A percentile compares a stretch with the other conserved stretches of the same genome.
These are phyloP conservation scores for Podospora sp. DNA, from an alignment of 495 filamentous ascomycete species.

Conservation along the genomic window DNA sequence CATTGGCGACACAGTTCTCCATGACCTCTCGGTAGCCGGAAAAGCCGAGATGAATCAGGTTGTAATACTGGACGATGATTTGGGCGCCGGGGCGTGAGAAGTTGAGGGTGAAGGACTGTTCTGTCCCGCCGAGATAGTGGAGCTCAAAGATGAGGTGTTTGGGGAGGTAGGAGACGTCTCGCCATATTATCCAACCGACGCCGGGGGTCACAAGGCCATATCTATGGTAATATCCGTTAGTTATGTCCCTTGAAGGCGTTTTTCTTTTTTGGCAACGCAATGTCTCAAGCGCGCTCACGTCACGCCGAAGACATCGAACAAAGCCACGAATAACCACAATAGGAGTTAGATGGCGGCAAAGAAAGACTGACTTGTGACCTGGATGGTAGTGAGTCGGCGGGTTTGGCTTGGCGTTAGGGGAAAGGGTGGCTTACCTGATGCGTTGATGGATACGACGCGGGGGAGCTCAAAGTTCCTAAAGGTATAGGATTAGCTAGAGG, in stretches of 20 bases:
- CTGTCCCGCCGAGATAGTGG: slow-evolving; percentile 74
- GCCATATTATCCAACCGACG: slow-evolving; percentile 77
- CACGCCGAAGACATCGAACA: too few species aligned
- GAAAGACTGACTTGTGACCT: too few species aligned
- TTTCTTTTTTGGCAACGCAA: too few species aligned
- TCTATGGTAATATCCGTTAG: too few species aligned
- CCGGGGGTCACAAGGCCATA: slow-evolving; percentile 74
- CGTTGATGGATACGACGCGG: slow-evolving; percentile 75
- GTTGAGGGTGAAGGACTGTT: slow-evolving; percentile 74
- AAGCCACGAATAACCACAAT: too few species aligned
- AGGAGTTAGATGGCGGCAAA: too few species aligned
- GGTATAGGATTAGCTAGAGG: slow-evolving; percentile 9
- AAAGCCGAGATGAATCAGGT: slow-evolving; percentile 73
- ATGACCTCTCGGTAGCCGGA: slow-evolving; percentile 66
- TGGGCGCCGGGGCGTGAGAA: slow-evolving; percentile 75
- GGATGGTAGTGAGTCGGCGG: too few species aligned
- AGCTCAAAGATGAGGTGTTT: slow-evolving; percentile 73
- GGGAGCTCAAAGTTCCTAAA: slow-evolving; percentile 68
- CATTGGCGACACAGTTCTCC: slow-evolving; percentile 72
- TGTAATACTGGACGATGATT: slow-evolving; percentile 75
- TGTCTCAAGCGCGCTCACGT: too few species aligned
- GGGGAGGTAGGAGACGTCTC: slow-evolving; percentile 68
- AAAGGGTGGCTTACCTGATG: too few species aligned
- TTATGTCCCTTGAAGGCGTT: too few species aligned
- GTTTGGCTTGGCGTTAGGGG: too few species aligned